Percentiles rank a stretch among this genome's conserved stretches.
These are phyloP conservation scores for Diplogelasinospora grovesii DNA, from an alignment of 495 filamentous ascomycete genomes.

Conservation along the genomic window DNA sequence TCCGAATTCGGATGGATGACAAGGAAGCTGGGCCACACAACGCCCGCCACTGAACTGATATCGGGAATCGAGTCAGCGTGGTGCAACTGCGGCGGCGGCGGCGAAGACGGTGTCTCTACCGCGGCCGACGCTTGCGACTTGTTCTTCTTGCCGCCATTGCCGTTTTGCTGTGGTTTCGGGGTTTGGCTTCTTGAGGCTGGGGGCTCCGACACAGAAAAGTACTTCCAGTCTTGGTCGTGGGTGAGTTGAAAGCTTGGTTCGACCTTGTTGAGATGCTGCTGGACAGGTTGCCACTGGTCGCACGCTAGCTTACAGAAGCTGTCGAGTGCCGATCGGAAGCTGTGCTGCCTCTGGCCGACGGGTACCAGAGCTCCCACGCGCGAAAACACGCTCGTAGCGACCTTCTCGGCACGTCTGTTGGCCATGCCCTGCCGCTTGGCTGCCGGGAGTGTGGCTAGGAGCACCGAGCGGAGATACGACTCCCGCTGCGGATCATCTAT, in stretches of 20 bases:
- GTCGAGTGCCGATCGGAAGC: not conserved
- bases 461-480: conserved; percentile 15
- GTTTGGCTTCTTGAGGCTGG: not conserved
- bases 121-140: not conserved
- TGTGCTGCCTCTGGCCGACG: not conserved
- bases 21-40: conserved; percentile 17
- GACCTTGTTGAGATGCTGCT: conserved; percentile 5
- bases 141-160: not conserved
- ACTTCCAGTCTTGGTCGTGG: not conserved
- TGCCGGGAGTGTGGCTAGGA: conserved; percentile 5
- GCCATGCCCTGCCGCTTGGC: not conserved
- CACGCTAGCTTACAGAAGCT: not conserved
- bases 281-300: conserved; percentile 7
- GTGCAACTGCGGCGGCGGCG: not conserved
- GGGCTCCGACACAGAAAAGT: not conserved
- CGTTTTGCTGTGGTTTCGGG: not conserved
- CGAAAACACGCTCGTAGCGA: not conserved
- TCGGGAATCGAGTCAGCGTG: not conserved
- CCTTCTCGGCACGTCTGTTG: not conserved
- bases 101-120: not conserved
- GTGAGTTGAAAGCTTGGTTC: conserved; percentile 1
- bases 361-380: not conserved
- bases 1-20: not conserved
- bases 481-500: conserved; percentile 5
- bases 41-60: not conserved